These are phyloP conservation scores for Linum tenue DNA, from an alignment of 345 rosid species.

Conservation along the genomic window DNA sequence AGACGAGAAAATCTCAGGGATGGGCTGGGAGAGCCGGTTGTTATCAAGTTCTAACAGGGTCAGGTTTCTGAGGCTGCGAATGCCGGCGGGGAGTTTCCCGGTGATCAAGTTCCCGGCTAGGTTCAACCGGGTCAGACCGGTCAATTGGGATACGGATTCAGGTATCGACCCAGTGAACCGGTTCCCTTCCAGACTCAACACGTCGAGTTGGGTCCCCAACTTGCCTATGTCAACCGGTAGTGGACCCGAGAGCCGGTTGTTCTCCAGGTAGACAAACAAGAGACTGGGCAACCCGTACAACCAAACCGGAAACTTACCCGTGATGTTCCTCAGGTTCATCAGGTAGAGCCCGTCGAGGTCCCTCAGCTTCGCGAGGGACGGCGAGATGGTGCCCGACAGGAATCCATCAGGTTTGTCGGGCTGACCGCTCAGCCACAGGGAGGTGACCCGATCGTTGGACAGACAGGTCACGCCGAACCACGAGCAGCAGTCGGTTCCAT, in stretches of 20 bases:
- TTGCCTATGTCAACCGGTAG: constrained; percentile 38
- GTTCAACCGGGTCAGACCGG: constrained; percentile 36
- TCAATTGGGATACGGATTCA: constrained; percentile 37
- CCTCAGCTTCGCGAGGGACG: constrained; percentile 36
- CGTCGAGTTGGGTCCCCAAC: constrained; percentile 27
- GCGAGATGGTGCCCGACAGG: constrained; percentile 58
- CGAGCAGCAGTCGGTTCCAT: constrained; percentile 61
- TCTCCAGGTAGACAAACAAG: constrained; percentile 42
- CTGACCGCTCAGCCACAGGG: constrained; percentile 26
- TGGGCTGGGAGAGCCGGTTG: constrained; percentile 47
- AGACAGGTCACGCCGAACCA: constrained; percentile 51
- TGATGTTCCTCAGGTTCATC: constrained; percentile 34
- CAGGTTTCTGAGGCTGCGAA: constrained; percentile 34
- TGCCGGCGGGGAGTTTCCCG: constrained; percentile 43
- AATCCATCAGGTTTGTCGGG: constrained; percentile 28
- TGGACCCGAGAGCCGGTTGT: constrained; percentile 58
- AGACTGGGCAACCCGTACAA: constrained; percentile 45
- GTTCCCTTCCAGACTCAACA: constrained; percentile 44
- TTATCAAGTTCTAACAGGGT: constrained; percentile 20
- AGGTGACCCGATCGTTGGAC: constrained; percentile 34
- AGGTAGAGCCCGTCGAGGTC: constrained; percentile 46
- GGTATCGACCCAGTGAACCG: constrained; percentile 57
- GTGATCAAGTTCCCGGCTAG: constrained; percentile 45
- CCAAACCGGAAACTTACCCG: constrained; percentile 56
- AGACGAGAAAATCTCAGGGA: constrained; percentile 51